Evolutionary conservation across 1,139 yeast genomes (phyloP).

Genomic region (Zygoascus hellenicus): DNA sequence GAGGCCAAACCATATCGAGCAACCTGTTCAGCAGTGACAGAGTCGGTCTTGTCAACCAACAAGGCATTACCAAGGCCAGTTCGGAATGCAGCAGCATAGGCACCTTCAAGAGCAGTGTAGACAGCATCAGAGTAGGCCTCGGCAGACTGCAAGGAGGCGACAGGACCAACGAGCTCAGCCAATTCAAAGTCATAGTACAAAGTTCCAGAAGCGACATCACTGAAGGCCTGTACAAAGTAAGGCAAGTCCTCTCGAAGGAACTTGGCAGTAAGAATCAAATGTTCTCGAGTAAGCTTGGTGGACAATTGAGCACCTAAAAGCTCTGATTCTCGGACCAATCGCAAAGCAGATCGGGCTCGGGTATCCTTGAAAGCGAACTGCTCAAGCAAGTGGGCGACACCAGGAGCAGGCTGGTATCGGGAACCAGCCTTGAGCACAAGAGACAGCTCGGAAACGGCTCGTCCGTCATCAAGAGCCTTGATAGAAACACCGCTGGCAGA

Average conservation of each 20-base stretch:
- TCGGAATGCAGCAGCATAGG: conserved; percentile 81
- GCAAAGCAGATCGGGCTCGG: conserved; percentile 74
- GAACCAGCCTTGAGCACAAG: conserved; percentile 87
- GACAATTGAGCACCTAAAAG: conserved; percentile 80
- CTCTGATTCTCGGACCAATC: conserved; percentile 93
- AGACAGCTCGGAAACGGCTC: conserved; percentile 64
- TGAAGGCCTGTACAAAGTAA: conserved; percentile 82
- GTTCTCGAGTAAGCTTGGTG: conserved; percentile 74
- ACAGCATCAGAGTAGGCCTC: conserved; percentile 44
- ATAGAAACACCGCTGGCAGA: conserved; percentile 38
- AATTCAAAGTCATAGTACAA: conserved; percentile 72
- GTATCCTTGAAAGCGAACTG: conserved; percentile 83
- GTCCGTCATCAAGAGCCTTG: conserved; percentile 42
- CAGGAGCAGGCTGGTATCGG: conserved; percentile 64
- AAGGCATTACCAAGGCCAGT: conserved; percentile 84
- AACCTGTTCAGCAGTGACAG: conserved; percentile 46
- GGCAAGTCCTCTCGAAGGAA: conserved; percentile 89
- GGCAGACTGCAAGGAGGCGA: conserved; percentile 48
- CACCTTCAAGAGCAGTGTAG: conserved; percentile 65
- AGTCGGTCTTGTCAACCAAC: conserved; percentile 39
- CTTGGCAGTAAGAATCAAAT: conserved; percentile 68
- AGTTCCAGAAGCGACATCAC: conserved; percentile 67
- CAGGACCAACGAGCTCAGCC: conserved; percentile 74
- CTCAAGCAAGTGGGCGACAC: conserved; percentile 80
- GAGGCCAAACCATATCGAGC: conserved; percentile 60